Base-by-base conservation (phyloP, 192 early-diverging fungal species). In the Backusella sp. region DNA sequence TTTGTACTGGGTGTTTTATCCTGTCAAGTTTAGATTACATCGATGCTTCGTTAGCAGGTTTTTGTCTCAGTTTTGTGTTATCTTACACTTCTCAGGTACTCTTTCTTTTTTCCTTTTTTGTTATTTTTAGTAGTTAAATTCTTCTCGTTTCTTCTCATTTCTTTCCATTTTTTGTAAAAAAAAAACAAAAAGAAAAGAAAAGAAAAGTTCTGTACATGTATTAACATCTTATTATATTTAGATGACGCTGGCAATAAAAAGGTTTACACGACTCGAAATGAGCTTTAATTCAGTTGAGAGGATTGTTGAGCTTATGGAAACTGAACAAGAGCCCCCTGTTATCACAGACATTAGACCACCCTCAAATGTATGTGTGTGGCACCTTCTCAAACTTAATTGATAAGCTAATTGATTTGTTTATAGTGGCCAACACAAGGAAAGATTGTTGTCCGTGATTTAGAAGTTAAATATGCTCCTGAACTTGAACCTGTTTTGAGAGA, bases 201-300 rank as follows among this genome's bases (percentile, higher is more conserved):
- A 23, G 6, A 56, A 21, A 21, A 90, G 89, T 77, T 87, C 84
- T 34, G 84, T 90, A 74, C 88, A 92, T 86, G 94, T 94, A 74
- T 90, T 96, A 86, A 87, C 76, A 73, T 91, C 76, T 2, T 44
- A 17, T 44, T 44, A 44, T 56, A 86, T 69, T 32, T 82, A 84
- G 77, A 82, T 93, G 85, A 75, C 88, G 68, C 92, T 92, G 90
- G 77, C 89, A 19, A 87, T 95, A 17, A 44, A 70, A 41, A 62
- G 86, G 53, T 91, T 90, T 76, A 88, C 86, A 21, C 84, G 90
- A 74, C 90, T 94, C 86, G 95, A 96, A 79, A 92, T 96, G 87
- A 87, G 79, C 75, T 86, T 95, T 85, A 95, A 94, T 79, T 85
- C 91, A 14, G 93, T 97, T 2, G 97, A 98, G 86, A 90, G 96